Base-by-base conservation (phyloP, 2,329 filamentous ascomycete genomes). In the Fonsecaea pedrosoi region DNA sequence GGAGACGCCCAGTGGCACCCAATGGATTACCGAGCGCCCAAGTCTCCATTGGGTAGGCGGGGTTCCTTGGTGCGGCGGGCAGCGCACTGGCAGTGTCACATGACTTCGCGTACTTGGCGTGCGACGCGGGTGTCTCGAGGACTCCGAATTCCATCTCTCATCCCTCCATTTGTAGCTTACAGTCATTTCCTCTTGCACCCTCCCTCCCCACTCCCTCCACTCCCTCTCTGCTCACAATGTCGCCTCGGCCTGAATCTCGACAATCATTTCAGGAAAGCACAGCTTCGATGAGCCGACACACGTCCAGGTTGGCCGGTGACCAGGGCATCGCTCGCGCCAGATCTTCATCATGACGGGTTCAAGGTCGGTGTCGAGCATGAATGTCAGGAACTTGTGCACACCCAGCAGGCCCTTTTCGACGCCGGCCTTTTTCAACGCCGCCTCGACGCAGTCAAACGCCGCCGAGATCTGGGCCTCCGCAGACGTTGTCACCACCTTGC, bases 341-440 rank as follows among this genome's bases (percentile, higher is more conserved):
- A 57, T 57, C 54, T 57, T 57, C 54, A 57, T 57, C 54, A 57
- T 57, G 32, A 57, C 35, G 30, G 54, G 54, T 35, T 57, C 54
- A 34, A 57, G 54, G 18, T 57, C 54, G 35, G 54, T 57, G 35
- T 57, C 54, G 13, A 38, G 35, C 54, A 57, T 57, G 32, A 57
- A 57, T 32, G 54, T 57, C 32, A 57, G 13, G 35, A 57, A 57
- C 54, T 57, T 57, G 54, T 57, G 54, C 32, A 57, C 54, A 10
- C 10, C 54, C 32, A 50, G 21, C n/a, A 50, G 45, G 21, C 45
- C 45, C 21, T 50, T 50, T 50, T 50, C 45, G 21, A 50, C 45
- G 45, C 45, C 45, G 21, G 45, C 45, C 45, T 50, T 50, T 25
- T 50, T 50, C 45, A 50, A 8, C 21, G 45, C 45, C 21, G 45